Percentiles rank a stretch among this genome's conserved stretches.
phyloP scores from a whole-genome alignment of 2,329 filamentous ascomycete species.

The Zelopaecilomyces penicillatus region DNA sequence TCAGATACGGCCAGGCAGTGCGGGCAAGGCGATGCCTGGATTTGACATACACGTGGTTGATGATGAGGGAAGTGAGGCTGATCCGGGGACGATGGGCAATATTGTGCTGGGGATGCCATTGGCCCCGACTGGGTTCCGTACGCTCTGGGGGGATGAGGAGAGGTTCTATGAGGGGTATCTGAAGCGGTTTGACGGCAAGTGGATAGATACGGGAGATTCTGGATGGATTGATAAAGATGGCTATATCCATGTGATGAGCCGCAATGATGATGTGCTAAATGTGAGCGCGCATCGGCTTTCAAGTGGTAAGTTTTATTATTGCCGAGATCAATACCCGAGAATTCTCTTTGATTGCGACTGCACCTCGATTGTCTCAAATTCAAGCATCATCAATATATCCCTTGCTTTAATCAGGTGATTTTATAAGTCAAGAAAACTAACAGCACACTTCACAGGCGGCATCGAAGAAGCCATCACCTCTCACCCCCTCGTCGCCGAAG shows the following conservation, averaged over 20 bases:
- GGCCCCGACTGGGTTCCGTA: slow-evolving; percentile 78
- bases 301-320: slow-evolving; percentile 51
- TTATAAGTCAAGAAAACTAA: slow-evolving; percentile 2
- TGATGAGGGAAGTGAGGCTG: slow-evolving; percentile 65
- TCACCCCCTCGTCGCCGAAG: slow-evolving; percentile 72
- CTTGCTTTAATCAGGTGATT: not conserved
- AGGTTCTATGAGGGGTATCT: slow-evolving; percentile 81
- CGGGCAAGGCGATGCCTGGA: slow-evolving; percentile 84
- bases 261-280: slow-evolving; percentile 82
- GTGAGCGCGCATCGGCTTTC: slow-evolving; percentile 90
- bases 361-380: too few relatives aligned
- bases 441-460: slow-evolving; percentile 43
- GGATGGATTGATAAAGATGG: slow-evolving; percentile 74
- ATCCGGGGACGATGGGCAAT: slow-evolving; percentile 75
- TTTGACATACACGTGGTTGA: slow-evolving; percentile 83
- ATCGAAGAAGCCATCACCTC: slow-evolving; percentile 88
- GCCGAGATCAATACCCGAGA: not conserved
- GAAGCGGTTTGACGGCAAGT: slow-evolving; percentile 69
- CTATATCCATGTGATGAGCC: slow-evolving; percentile 56
- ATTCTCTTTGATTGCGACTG: too few relatives aligned
- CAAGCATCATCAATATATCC: not conserved
- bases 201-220: slow-evolving; percentile 87
- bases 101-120: slow-evolving; percentile 79
- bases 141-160: slow-evolving; percentile 76
- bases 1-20: slow-evolving; percentile 70